Evolutionary conservation across 331 rosid species (phyloP), one percentile per base, ranked within the genome.

Genomic region (Telfairia occidentalis): DNA sequence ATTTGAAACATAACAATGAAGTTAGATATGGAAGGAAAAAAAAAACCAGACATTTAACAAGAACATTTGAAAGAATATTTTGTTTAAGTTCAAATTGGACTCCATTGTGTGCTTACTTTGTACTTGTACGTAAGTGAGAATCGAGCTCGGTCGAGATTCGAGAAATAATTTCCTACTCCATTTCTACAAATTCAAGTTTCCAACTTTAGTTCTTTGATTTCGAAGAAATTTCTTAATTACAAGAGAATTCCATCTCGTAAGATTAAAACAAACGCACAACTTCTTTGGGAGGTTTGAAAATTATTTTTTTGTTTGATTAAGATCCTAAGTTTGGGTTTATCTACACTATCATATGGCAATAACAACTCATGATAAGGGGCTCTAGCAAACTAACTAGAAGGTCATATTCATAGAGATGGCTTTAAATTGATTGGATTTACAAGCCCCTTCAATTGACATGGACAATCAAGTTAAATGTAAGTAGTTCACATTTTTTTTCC

Each of bases 401-500:
- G 42, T 26, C 43, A 63, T 18, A 63, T 63, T 37, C 70, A 61
- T 61, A 70, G 40, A 70, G 37, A 70, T 43, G 38, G 32, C 21
- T 65, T 65, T n/a, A 65, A 65, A 9, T 10, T 50, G 38, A 34
- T 16, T 50, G 46, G 46, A 28, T 70, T 70, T 45, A 58, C 26
- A 70, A 40, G 38, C 24, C 37, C 37, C 23, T 28, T 28, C 42
- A 16, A 70, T 26, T 45, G 40, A 45, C 57, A 43, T 15, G 32
- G 29, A 69, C 50, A 70, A 46, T 24, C 75, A 70, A 70, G 75
- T 46, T 70, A 46, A 45, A 70, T 45, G 38, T 37, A 35, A 75
- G 26, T 78, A 75, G 79, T 63, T 78, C 83, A 57, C 28, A 10
- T 23, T 8, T 37, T 38, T 38, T 67, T 11, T 77, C 75, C 78